Base-by-base conservation (phyloP, 1,284 basidiomycete species). In the Moesziomyces parantarcticus region DNA sequence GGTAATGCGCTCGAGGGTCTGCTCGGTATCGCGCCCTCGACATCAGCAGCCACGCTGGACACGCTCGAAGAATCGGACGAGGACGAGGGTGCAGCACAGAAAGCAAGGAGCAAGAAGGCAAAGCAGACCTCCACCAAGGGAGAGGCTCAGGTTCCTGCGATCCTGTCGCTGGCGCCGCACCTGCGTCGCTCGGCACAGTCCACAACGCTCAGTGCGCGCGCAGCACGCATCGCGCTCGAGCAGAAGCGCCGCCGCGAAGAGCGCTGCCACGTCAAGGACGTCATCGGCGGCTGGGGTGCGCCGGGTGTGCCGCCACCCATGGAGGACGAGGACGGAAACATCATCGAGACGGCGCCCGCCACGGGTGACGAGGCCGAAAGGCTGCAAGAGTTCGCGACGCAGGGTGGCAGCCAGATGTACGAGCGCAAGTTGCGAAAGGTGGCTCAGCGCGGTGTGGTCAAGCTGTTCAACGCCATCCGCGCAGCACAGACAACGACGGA, bases 401-500 rank as follows among this genome's bases (percentile, higher is more conserved):
- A 80, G 52, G 81, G 79, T 3, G 81, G 79, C 18, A 62, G 62
- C n/a, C 64, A 75, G 62, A 69, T 65, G 8, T 80, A 81, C 46
- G 81, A 83, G 55, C 63, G 77, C 9, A 68, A 76, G 43, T 58
- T 83, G 48, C 60, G 80, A 22, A 83, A 83, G 55, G 79, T 80
- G 32, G 81, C 81, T 1, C 81, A 82, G 55, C 70, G 81, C 18
- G 81, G 81, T 70, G 78, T 83, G 4, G 82, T 83, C 50, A 83
- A 83, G 65, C 76, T 83, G 13, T 83, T 83, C 66, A 83, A 83
- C 56, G 82, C 81, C 3, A 83, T 83, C 36, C 73, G 82, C 3
- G 82, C 79, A 4, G 80, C 82, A 5, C 82, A 83, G 52, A 69
- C 68, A 1, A 81, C 81, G 3, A 76, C 77, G 0, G 68, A 72